Conservation (phyloP, 2,329 filamentous ascomycete genomes). For the Celoporthe dispersa region DNA sequence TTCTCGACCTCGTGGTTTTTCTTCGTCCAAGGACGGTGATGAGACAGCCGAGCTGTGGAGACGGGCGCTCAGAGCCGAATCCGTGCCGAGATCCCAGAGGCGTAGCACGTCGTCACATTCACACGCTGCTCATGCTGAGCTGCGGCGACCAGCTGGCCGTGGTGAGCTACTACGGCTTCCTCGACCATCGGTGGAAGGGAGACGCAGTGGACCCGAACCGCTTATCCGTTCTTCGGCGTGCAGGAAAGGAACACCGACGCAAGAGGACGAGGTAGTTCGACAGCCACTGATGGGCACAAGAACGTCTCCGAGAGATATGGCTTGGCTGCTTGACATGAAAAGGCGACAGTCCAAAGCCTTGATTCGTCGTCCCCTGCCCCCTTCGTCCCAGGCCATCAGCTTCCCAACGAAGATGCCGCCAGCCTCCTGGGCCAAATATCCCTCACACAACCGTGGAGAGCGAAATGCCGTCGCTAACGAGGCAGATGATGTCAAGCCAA, state of each 20-base stretch:
- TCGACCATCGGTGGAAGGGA: constrained; percentile 13
- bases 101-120: constrained; percentile 19
- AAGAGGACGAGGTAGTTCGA: constrained; percentile 9
- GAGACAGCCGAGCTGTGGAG: constrained; percentile 30
- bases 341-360: constrained; percentile 15
- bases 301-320: constrained; percentile 19
- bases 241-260: neutral
- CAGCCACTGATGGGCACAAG: constrained; percentile 19
- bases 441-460: constrained; percentile 39
- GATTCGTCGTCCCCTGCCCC: neutral
- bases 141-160: neutral
- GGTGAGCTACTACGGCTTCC: neutral
- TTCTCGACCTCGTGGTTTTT: constrained; percentile 24
- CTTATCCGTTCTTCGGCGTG: constrained; percentile 18
- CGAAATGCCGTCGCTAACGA: constrained; percentile 34
- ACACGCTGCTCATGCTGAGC: neutral
- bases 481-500: constrained; percentile 35
- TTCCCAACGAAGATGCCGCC: constrained; percentile 28
- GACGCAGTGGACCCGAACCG: constrained; percentile 12
- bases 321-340: constrained; percentile 10
- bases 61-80: constrained; percentile 29
- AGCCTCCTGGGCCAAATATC: constrained; percentile 42
- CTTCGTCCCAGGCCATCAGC: neutral
- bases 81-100: constrained; percentile 22
- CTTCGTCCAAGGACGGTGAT: constrained; percentile 26